Conservation (phyloP, 2,329 filamentous ascomycete genomes). For the Colletotrichum horii region DNA sequence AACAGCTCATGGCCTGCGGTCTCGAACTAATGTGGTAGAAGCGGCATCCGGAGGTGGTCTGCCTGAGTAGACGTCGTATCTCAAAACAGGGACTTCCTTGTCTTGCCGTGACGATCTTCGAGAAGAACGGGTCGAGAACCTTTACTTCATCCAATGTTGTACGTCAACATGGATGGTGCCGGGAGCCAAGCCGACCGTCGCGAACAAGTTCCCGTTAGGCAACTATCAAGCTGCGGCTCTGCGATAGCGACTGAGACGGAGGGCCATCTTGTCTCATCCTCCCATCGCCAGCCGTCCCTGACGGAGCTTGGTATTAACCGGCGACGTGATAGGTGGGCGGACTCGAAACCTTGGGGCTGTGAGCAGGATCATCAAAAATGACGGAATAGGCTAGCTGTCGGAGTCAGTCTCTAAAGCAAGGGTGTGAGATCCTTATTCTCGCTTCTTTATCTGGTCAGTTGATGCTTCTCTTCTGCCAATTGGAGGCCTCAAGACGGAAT, state of each 20-base stretch:
- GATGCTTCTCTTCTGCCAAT: neutral
- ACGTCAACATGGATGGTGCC: neutral
- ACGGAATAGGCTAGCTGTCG: neutral
- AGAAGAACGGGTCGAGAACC: neutral
- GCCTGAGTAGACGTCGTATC: neutral
- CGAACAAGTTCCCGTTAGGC: neutral
- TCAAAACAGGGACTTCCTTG: neutral
- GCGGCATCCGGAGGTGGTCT: neutral
- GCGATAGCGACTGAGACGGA: neutral
- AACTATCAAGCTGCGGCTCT: constrained; percentile 10
- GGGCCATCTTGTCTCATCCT: neutral
- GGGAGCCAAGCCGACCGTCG: neutral
- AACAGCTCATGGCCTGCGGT: neutral
- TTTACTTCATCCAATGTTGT: neutral
- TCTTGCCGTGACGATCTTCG: neutral
- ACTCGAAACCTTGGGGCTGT: neutral
- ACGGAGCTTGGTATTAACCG: neutral
- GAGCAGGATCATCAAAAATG: neutral
- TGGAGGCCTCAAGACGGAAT: neutral
- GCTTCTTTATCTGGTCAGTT: neutral
- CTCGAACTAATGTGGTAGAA: neutral
- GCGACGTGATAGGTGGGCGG: neutral
- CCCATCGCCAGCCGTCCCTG: neutral
- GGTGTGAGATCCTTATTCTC: neutral
- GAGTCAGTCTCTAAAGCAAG: neutral